Conservation (phyloP, 768 basidiomycete genomes). For the Trametes cubensis region DNA sequence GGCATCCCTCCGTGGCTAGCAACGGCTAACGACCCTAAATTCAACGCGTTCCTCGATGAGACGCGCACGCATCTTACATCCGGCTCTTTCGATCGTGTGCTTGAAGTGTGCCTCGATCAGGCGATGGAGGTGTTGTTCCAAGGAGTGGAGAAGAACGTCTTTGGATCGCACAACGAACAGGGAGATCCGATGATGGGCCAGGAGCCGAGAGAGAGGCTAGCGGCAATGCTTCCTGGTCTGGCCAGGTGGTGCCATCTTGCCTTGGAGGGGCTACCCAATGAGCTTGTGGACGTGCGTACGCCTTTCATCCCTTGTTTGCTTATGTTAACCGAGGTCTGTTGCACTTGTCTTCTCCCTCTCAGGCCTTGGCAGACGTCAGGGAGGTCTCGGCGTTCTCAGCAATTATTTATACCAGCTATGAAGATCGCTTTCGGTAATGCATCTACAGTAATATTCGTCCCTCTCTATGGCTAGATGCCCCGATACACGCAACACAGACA, state of each 20-base stretch:
- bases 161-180: slow-evolving; percentile 35
- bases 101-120: slow-evolving; percentile 73
- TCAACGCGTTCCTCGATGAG: slow-evolving; percentile 68
- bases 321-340: neutral
- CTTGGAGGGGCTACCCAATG: slow-evolving; percentile 72
- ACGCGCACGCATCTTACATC: slow-evolving; percentile 65
- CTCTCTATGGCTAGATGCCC: neutral
- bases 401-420: slow-evolving; percentile 71
- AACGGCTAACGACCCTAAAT: slow-evolving; percentile 48
- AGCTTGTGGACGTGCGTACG: slow-evolving; percentile 76
- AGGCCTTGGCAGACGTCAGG: slow-evolving; percentile 64
- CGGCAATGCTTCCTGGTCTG: slow-evolving; percentile 78
- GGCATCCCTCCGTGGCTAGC: slow-evolving; percentile 45
- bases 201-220: slow-evolving; percentile 65
- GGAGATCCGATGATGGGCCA: slow-evolving; percentile 32
- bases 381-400: slow-evolving; percentile 74
- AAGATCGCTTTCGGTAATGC: slow-evolving; percentile 49
- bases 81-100: slow-evolving; percentile 68
- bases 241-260: slow-evolving; percentile 76
- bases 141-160: slow-evolving; percentile 67
- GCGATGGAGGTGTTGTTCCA: slow-evolving; percentile 66
- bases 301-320: neutral
- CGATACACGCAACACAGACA: no score
- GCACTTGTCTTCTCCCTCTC: slow-evolving; percentile 11
- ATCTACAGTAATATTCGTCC: slow-evolving; percentile 7